A percentile compares a stretch with the other conserved stretches of the same genome.
These are phyloP conservation scores for Fusarium lyarnte DNA, from an alignment of 2,329 filamentous ascomycete species.

Conservation along the genomic window DNA sequence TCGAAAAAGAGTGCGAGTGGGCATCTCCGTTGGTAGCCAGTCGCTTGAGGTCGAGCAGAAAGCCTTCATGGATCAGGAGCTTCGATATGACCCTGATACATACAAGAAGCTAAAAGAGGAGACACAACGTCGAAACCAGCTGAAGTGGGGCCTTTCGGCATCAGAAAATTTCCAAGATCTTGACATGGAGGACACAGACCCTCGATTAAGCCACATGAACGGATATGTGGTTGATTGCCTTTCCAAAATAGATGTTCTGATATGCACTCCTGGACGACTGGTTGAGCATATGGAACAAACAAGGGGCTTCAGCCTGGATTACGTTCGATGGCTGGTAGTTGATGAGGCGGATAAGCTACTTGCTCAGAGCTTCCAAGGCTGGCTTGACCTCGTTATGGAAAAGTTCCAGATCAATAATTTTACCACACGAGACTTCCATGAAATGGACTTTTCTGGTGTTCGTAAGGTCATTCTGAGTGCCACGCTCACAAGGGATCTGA, in stretches of 20 bases:
- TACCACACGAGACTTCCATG: slow-evolving; percentile 63
- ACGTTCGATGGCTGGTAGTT: slow-evolving; percentile 87
- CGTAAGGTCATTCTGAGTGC: slow-evolving; percentile 90
- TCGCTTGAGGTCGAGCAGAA: slow-evolving; percentile 73
- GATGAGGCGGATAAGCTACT: slow-evolving; percentile 95
- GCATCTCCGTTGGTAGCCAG: slow-evolving; percentile 83
- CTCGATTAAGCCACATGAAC: slow-evolving; percentile 49
- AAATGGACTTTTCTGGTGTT: slow-evolving; percentile 64
- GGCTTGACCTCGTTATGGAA: slow-evolving; percentile 79
- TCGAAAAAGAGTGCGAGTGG: slow-evolving; percentile 78
- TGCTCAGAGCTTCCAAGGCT: slow-evolving; percentile 92
- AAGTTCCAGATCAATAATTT: slow-evolving; percentile 61
- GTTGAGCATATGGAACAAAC: slow-evolving; percentile 92
- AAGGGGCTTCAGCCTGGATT: slow-evolving; percentile 79
- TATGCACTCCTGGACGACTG: slow-evolving; percentile 90
- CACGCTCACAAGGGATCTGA: slow-evolving; percentile 89
- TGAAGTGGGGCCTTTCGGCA: slow-evolving; percentile 7
- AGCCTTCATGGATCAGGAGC: slow-evolving; percentile 56
- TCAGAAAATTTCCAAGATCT: slow-evolving; percentile 33
- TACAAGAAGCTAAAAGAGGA: slow-evolving; percentile 50
- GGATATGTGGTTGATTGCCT: slow-evolving; percentile 69
- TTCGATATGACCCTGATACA: slow-evolving; percentile 70
- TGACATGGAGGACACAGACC: slow-evolving; percentile 37
- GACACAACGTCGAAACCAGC: slow-evolving; percentile 1
- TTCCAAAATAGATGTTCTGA: slow-evolving; percentile 85